These are phyloP conservation scores for Coniosporium apollinis DNA, from an alignment of 495 filamentous ascomycete genomes.

Conservation along the genomic window DNA sequence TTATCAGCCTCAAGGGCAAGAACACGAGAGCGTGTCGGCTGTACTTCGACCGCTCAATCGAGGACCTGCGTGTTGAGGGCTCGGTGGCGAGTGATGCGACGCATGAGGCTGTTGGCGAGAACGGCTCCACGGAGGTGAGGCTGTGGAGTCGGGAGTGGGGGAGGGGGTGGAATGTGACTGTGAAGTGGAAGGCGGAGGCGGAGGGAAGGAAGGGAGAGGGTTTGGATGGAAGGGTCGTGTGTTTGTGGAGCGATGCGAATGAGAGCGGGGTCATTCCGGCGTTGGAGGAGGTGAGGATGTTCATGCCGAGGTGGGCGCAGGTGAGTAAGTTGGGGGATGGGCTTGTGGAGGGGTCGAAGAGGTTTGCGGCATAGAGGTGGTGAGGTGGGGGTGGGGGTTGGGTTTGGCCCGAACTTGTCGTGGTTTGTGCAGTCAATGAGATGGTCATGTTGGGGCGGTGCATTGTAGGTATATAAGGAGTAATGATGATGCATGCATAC, in stretches of 20 bases:
- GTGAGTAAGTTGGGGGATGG: slow-evolving; percentile 60
- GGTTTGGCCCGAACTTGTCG: too few species aligned
- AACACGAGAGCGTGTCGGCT: slow-evolving; percentile 60
- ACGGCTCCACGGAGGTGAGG: slow-evolving; percentile 38
- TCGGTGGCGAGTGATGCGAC: slow-evolving; percentile 28
- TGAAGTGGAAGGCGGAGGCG: slow-evolving; percentile 40
- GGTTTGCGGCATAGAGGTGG: slow-evolving; percentile 35
- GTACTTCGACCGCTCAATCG: slow-evolving; percentile 43
- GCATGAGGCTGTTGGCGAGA: slow-evolving; percentile 36
- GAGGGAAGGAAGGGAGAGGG: slow-evolving; percentile 26
- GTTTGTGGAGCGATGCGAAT: slow-evolving; percentile 82
- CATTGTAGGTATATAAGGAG: too few species aligned
- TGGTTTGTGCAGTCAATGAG: too few species aligned
- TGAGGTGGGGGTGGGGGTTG: neutral
- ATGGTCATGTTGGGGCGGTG: too few species aligned
- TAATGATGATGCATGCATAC: too few species aligned
- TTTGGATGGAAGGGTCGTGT: slow-evolving; percentile 54
- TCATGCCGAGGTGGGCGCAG: slow-evolving; percentile 61
- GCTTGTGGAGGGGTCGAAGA: slow-evolving; percentile 56
- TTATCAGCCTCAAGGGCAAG: slow-evolving; percentile 41
- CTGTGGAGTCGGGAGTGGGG: slow-evolving; percentile 67
- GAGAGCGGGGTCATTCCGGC: slow-evolving; percentile 57
- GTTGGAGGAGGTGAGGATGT: slow-evolving; percentile 63
- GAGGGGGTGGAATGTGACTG: slow-evolving; percentile 55
- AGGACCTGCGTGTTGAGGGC: slow-evolving; percentile 36